Percentiles rank a stretch among this genome's conserved stretches.
These are phyloP conservation scores for Aleurites moluccanus DNA, from an alignment of 441 rosid species.

Conservation along the genomic window DNA sequence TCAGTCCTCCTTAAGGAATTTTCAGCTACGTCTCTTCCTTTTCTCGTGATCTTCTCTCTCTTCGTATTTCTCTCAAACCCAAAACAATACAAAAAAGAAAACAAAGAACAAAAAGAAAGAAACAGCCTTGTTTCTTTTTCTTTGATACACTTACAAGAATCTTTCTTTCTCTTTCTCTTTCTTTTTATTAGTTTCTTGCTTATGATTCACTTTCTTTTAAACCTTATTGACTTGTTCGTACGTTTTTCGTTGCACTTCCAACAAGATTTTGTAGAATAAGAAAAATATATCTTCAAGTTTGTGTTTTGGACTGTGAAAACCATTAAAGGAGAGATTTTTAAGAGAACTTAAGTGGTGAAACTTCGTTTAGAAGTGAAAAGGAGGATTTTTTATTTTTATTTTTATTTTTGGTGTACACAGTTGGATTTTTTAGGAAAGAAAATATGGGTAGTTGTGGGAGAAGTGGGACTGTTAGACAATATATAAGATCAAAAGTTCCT, in stretches of 20 bases:
- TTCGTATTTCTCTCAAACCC: neutral
- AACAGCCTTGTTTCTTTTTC: too few species aligned
- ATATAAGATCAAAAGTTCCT: constrained; percentile 86
- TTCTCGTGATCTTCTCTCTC: constrained; percentile 39
- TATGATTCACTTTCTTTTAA: neutral
- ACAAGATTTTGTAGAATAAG: neutral
- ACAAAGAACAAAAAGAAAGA: too few species aligned
- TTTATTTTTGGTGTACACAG: neutral
- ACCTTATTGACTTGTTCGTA: too few species aligned
- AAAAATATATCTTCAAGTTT: neutral
- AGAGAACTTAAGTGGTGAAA: constrained; percentile 3
- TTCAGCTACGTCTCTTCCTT: constrained; percentile 51
- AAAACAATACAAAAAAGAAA: neutral
- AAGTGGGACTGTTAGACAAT: constrained; percentile 77
- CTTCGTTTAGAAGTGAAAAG: constrained; percentile 1
- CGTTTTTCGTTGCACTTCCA: constrained; percentile 11
- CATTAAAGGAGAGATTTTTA: neutral
- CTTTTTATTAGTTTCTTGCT: neutral
- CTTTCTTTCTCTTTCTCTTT: neutral
- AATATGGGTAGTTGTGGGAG: constrained; percentile 76
- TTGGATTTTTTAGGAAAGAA: neutral
- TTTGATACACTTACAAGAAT: neutral
- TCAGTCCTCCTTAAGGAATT: constrained; percentile 51
- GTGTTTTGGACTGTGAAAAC: neutral
- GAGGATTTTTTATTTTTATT: neutral